A percentile compares a stretch with the other conserved stretches of the same genome.
phyloP scores from a whole-genome alignment of 192 early-diverging fungal genomes.

The Rhizophagus prolifer region DNA sequence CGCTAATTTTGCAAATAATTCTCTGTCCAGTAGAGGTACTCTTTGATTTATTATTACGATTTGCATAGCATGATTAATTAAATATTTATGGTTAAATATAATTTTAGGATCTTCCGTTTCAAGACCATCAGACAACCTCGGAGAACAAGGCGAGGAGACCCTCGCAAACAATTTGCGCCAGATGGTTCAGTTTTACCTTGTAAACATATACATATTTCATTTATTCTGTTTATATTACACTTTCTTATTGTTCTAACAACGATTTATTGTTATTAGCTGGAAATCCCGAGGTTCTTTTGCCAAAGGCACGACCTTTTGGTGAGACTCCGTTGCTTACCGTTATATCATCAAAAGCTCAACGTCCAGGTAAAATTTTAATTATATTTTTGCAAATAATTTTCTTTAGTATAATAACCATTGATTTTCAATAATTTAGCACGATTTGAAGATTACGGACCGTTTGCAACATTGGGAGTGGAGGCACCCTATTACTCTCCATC shows the following conservation, averaged over 20 bases:
- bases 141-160: neutral
- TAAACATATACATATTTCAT: neutral
- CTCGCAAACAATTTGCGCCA: conserved; percentile 1
- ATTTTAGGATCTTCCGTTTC: neutral
- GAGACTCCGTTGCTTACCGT: conserved; percentile 41
- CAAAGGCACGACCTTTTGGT: conserved; percentile 28
- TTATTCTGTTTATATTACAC: neutral
- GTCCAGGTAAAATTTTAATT: conserved; percentile 2
- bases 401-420: no score
- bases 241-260: neutral
- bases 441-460: conserved; percentile 42
- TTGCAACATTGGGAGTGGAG: conserved; percentile 28
- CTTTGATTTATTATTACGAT: neutral
- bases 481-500: conserved; percentile 14
- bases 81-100: neutral
- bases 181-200: conserved; percentile 18
- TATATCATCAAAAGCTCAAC: conserved; percentile 15
- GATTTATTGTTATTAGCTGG: conserved; percentile 13
- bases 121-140: neutral
- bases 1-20: neutral
- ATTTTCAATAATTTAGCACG: conserved; percentile 1
- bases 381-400: neutral
- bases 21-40: conserved; percentile 1
- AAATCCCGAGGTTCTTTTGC: conserved; percentile 32
- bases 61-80: neutral